These are phyloP conservation scores for Drechslerella stenobrocha DNA, from an alignment of 2,329 filamentous ascomycete genomes.

Conservation along the genomic window DNA sequence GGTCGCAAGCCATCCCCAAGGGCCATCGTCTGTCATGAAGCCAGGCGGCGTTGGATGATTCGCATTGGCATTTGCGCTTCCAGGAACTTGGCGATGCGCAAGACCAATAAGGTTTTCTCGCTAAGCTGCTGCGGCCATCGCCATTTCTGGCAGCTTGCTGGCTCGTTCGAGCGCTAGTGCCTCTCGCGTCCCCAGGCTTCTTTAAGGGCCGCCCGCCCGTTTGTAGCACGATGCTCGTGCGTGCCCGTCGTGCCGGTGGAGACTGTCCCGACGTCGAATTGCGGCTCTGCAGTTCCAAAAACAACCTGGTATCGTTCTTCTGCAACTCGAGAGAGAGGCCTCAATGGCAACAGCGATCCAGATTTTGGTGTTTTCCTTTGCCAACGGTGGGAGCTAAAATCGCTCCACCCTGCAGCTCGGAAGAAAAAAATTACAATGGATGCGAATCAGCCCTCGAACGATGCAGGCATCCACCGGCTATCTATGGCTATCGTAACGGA, in stretches of 20 bases:
- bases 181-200: too few relatives aligned
- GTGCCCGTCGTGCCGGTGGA: background rate
- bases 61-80: background rate
- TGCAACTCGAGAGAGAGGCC: too few relatives aligned
- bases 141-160: conserved; percentile 15
- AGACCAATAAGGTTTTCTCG: conserved; percentile 11
- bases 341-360: too few relatives aligned
- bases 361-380: background rate
- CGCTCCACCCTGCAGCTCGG: conserved; percentile 17
- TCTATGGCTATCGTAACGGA: conserved; percentile 6
- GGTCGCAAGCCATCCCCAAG: background rate
- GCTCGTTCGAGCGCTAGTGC: conserved; percentile 4
- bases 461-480: conserved; percentile 8
- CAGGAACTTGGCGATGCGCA: background rate
- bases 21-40: background rate
- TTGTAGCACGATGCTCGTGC: background rate
- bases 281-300: background rate
- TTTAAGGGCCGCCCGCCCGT: conserved; percentile 4
- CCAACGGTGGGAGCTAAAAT: conserved; percentile 2
- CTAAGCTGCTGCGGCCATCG: conserved; percentile 21
- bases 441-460: background rate
- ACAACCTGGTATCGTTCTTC: too few relatives aligned
- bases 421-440: background rate
- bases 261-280: background rate
- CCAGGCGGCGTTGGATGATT: background rate